Conservation (phyloP, 495 filamentous ascomycete species). For the Copromyces sp. region DNA sequence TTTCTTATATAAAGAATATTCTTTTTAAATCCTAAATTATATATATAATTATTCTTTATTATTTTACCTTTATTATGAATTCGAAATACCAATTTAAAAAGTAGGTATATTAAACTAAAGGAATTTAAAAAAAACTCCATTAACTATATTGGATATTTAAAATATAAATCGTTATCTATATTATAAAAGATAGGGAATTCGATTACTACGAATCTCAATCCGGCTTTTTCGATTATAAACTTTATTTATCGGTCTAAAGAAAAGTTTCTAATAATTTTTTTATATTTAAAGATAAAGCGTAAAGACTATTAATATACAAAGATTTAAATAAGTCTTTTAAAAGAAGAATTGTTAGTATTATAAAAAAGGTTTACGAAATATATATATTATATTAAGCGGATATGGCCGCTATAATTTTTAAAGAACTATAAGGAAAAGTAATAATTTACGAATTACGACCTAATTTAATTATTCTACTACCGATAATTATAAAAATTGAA, state of each 20-base stretch:
- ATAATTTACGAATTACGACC: neutral
- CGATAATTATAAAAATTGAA: neutral
- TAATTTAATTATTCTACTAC: neutral
- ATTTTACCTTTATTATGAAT: neutral
- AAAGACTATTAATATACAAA: neutral
- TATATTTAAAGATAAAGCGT: neutral
- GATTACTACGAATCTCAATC: neutral
- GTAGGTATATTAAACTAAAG: neutral
- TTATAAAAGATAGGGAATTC: neutral
- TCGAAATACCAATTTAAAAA: neutral
- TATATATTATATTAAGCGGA: neutral
- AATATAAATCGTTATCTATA: neutral
- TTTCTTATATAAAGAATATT: neutral
- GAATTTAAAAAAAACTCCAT: neutral
- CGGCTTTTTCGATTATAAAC: neutral
- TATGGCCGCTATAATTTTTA: neutral
- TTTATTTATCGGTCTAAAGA: neutral
- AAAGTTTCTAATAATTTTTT: neutral
- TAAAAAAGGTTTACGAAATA: neutral
- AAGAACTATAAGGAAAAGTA: neutral
- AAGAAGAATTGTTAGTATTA: neutral
- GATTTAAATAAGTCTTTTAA: neutral
- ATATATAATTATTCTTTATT: neutral
- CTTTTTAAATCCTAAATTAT: neutral
- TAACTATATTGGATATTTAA: neutral